Base-by-base conservation (phyloP, 2,329 filamentous ascomycete genomes). In the Exophiala alcalophila region DNA sequence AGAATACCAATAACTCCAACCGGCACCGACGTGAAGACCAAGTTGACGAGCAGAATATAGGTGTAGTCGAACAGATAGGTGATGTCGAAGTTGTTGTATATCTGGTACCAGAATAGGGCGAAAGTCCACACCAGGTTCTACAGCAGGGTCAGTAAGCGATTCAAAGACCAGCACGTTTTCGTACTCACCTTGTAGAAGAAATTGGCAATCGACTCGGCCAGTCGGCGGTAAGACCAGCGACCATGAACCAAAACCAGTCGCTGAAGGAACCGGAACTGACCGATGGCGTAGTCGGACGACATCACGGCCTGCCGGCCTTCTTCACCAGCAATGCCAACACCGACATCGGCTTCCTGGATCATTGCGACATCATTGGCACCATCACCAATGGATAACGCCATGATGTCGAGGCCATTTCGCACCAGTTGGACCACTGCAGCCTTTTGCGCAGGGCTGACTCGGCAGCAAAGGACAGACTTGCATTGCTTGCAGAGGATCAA, bases 11-110 rank as follows among this genome's bases (percentile, higher is more conserved):
- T 94, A 56, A 98, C 80, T 55, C 92, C 90, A 49, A 97, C 86
- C 2, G 92, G 89, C 14, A 98, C 68, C 11, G 92, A 98, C 4
- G 92, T 98, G 67, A 98, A 98, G 44, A 90, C 86, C 63, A 98
- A 72, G 69, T 97, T 97, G 76, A 94, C 95, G 62, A 97, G 77
- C 51, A 97, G 76, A 59, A 98, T 95, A 68, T 97, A 98, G 26
- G 88, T 94, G 71, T 95, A 96, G 65, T 98, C 92, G 70, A 94
- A 96, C 39, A 96, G 80, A 63, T 96, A 97, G 31, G 91, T 91
- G 65, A 91, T 89, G 69, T 98, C 92, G 64, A 94, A 96, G 67
- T 94, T 84, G 72, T 86, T 88, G 67, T 85, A 98, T 40, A 95
- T 87, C 63, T 94, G 89, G 67, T 86, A 98, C 91, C 91, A 97